Evolutionary conservation across 2,329 filamentous ascomycete genomes (phyloP), one percentile per base, ranked within the genome.

Genomic region (Fusarium stilboides): DNA sequence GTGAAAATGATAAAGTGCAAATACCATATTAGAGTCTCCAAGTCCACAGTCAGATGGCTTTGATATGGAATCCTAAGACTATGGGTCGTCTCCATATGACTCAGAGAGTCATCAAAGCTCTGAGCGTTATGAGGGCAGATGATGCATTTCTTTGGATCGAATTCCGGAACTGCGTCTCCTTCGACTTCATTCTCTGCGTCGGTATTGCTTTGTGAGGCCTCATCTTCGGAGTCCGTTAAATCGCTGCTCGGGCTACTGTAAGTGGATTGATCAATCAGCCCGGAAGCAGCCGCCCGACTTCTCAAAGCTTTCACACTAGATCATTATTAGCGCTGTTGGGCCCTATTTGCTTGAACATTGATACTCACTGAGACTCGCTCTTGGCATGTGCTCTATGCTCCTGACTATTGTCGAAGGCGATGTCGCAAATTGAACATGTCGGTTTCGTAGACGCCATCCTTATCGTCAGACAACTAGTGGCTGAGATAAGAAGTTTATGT

Each of bases 11-110:
- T 74, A 10, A 86, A 78, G 53, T 83, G 79, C 0, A 87, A 74
- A 55, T 87, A 87, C 40, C 76, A 68, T 36, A 87, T 75, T 3
- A 88, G 73, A 0, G 82, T 82, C 36, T 83, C 81, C 4, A 83
- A 62, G 55, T 87, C 84, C 12, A 86, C 81, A 2, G 77, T 62
- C 1, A 88, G 75, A 12, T 77, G 72, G 2, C 80, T 62, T 33
- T 68, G 73, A 28, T 81, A 73, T 1, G 80, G 82, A 17, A 87
- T 71, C 49, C 81, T 78, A 5, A 88, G 76, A 42, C 84, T 79
- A 65, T 88, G 86, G 4, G 76, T 59, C 19, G 77, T 79, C 28
- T 78, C 79, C 86, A 88, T 88, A 71, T 88, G 86, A 2, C 56
- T 43, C 2, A 85, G 36, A 53, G 80, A 85, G 3, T 75, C 67